Evolutionary conservation across 116 monocot species (phyloP), one percentile per base, ranked within the genome.

Genomic region (Dioscorea cayenensis): DNA sequence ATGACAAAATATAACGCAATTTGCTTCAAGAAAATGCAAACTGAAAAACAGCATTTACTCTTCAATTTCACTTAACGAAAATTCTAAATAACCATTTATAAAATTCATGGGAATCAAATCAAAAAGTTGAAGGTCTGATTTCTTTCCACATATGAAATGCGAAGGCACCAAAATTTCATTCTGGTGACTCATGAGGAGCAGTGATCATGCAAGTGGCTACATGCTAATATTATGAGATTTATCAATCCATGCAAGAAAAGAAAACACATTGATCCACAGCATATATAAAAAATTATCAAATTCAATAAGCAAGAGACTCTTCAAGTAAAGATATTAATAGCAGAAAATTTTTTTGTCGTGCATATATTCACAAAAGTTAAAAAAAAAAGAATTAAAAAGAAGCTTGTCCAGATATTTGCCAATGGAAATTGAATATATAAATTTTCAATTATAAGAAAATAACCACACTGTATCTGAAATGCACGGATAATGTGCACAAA

Each of bases 1-100:
- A 52, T 25, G 63, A 61, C 21, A 71, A 62, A 68, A 59, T 36
- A 69, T 32, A 68, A 70, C 4, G 25, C 14, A 25, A 48, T 28
- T 79, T 65, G 5, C 55, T 55, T 55, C 5, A n/a, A 55, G 55
- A 55, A 18, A 5, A 14, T 51, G 1, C 3, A 55, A 16, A 55
- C n/a, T 55, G 25, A 12, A n/a, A 12, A 16, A 14, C 55, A 55
- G 2, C n/a, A 55, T 18, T 55, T 55, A 55, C n/a, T 55, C 55
- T 16, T 5, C 55, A 55, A n/a, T 52, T 52, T 52, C 19, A n/a
- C 13, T 52, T 16, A 52, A 52, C 18, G 18, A 55, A 16, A 16
- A 18, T 1, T 55, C n/a, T 0, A 55, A 55, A 19, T 55, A 55
- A 14, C n/a, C 55, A 55, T 14, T n/a, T 18, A n/a, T 55, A 55